Evolutionary conservation across 2,329 filamentous ascomycete species (phyloP).

Genomic region (Penicillium frequentans): DNA sequence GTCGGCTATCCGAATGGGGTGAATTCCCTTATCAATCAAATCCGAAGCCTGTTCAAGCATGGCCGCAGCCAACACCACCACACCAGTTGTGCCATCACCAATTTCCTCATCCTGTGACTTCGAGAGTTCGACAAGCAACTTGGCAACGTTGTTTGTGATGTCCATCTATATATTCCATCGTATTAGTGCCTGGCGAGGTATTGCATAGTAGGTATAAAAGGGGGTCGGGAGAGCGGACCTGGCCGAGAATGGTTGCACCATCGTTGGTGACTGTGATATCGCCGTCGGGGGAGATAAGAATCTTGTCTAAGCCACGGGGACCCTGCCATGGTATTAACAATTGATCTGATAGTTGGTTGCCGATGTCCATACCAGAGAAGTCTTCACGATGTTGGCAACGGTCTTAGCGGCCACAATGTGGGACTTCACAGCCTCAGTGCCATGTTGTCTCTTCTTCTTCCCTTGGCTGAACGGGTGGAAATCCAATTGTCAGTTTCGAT

Average conservation of each 20-base stretch:
- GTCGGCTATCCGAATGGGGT: constrained; percentile 97
- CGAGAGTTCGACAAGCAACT: constrained; percentile 92
- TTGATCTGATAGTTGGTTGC: background rate
- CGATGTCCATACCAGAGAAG: constrained; percentile 66
- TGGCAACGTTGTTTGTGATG: constrained; percentile 96
- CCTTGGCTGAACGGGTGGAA: constrained; percentile 66
- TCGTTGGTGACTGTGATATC: constrained; percentile 99
- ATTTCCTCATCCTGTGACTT: constrained; percentile 99
- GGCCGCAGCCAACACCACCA: constrained; percentile 92
- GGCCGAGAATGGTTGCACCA: constrained; percentile 92
- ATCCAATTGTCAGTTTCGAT: constrained; percentile 24
- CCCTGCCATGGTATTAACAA: constrained; percentile 52
- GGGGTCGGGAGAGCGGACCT: constrained; percentile 42
- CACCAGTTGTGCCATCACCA: constrained; percentile 95
- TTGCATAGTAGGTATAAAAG: constrained; percentile 2
- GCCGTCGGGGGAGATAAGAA: constrained; percentile 95
- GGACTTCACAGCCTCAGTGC: constrained; percentile 95
- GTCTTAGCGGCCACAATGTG: constrained; percentile 97
- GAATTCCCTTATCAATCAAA: constrained; percentile 99
- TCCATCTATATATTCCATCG: constrained; percentile 70
- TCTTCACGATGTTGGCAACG: constrained; percentile 95
- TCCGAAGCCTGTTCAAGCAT: constrained; percentile 95
- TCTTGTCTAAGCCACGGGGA: constrained; percentile 96
- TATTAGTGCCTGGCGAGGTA: constrained; percentile 14
- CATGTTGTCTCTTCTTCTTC: constrained; percentile 95